A percentile compares a stretch with the other conserved stretches of the same genome.
phyloP scores from a whole-genome alignment of 108 stramenopile genomes.

The Epipyxis sp. region DNA sequence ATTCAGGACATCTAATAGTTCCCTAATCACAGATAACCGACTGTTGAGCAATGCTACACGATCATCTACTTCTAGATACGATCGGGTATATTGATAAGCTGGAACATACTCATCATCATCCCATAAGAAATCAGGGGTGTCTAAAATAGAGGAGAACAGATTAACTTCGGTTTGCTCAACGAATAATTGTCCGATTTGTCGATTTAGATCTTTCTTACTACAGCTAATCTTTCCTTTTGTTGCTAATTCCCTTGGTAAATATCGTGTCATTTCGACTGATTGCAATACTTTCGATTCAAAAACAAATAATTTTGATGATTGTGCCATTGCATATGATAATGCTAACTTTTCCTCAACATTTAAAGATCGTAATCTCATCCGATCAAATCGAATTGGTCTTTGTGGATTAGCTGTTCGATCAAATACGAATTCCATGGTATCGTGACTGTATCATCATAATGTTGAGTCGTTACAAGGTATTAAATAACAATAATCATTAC shows the following conservation, averaged over 20 bases:
- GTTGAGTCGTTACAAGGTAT: constrained; percentile 41
- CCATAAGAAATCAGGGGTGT: constrained; percentile 61
- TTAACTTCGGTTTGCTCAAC: constrained; percentile 58
- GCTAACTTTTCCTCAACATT: constrained; percentile 48
- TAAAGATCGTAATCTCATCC: background rate
- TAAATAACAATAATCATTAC: constrained; percentile 8
- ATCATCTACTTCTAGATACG: constrained; percentile 54
- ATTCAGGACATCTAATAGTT: constrained; percentile 7
- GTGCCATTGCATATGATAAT: constrained; percentile 56
- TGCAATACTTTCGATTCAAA: constrained; percentile 45
- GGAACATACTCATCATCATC: constrained; percentile 60
- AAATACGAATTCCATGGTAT: background rate
- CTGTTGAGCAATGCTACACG: constrained; percentile 11
- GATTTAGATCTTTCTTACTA: constrained; percentile 42
- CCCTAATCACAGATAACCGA: background rate
- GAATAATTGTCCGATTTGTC: constrained; percentile 49
- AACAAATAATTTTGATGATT: constrained; percentile 58
- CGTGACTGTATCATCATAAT: background rate
- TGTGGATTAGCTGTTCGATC: background rate
- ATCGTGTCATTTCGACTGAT: constrained; percentile 44
- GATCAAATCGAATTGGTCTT: background rate
- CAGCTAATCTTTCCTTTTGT: constrained; percentile 49
- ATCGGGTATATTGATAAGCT: constrained; percentile 39
- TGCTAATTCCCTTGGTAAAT: constrained; percentile 51
- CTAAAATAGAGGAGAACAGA: constrained; percentile 60